Base-by-base conservation (phyloP, 805 yeast species). In the Scheffersomyces amazonensis region DNA sequence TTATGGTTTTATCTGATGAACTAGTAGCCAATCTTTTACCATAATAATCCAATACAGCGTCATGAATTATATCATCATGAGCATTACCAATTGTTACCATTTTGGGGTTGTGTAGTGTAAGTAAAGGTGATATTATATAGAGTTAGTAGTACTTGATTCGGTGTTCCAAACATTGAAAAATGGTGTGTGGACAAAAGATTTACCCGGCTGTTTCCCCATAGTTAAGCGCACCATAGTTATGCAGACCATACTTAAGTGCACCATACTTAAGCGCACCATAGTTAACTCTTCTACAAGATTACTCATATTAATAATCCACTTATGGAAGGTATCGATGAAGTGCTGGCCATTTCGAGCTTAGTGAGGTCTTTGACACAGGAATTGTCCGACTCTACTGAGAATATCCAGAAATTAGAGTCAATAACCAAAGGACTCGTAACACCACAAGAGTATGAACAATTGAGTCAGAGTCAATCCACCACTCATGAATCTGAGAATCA, bases 21-120 rank as follows among this genome's bases (percentile, higher is more conserved):
- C 96, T 88, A 2, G 98, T 91, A 36, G 99, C 99, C 42, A 93
- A 73, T 48, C 96, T 76, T 60, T 88, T 89, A 19, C 99, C 99
- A 60, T 93, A 93, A 71, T 91, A 93, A 62, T 93, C 99, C 55
- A 93, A 76, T 37, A 87, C 96, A 13, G 98, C 99, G 58, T 93
- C 99, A 63, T 93, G 99, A 54, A 89, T 87, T 56, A 88, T 69
- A 64, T 89, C 96, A 48, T 85, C 88, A 62, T 90, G 97, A 18
- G 95, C 93, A 64, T 89, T 88, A 22, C 86, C 82, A 60, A 90
- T 85, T 35, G 95, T 80, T 36, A 87, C 95, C 96, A 69, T 68
- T 44, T 27, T 27, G 17, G 12, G 12, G n/a, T 24, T n/a, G 12
- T 24, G n/a, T 5, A 24, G 12, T 24, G 28, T 7, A 21, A 21